Evolutionary conservation across 257 asterid species (phyloP).

Genomic region (Prunella vulgaris): DNA sequence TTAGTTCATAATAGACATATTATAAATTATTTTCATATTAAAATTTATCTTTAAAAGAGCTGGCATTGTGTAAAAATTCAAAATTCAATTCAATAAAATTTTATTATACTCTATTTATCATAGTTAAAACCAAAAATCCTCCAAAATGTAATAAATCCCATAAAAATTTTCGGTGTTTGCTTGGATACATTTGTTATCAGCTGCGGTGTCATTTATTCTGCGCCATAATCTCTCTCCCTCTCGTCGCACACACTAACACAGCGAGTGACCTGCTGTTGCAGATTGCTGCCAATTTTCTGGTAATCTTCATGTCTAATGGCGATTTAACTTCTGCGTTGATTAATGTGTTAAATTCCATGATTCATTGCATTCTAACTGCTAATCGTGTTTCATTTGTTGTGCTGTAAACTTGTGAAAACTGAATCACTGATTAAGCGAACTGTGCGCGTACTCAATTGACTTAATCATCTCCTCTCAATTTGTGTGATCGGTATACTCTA

Average conservation of each 20-base stretch:
- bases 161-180: not conserved
- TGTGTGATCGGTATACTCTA: not conserved
- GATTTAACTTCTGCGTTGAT: not conserved
- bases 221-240: not conserved
- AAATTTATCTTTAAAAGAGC: too few relatives aligned
- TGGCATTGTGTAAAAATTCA: too few relatives aligned
- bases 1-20: too few relatives aligned
- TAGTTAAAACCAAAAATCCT: too few relatives aligned
- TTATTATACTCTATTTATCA: too few relatives aligned
- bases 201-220: not conserved
- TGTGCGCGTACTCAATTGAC: not conserved
- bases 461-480: not conserved
- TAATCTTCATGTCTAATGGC: not conserved
- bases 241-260: not conserved
- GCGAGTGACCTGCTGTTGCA: not conserved
- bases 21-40: not conserved
- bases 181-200: not conserved
- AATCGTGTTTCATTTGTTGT: not conserved
- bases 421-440: not conserved
- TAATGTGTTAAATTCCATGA: not conserved
- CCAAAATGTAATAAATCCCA: too few relatives aligned
- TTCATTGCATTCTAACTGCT: not conserved
- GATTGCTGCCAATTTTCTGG: conserved; percentile 14
- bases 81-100: too few relatives aligned
- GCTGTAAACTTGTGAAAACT: conserved; percentile 6